phyloP scores from a whole-genome alignment of 345 rosid genomes.

The Punica granatum region DNA sequence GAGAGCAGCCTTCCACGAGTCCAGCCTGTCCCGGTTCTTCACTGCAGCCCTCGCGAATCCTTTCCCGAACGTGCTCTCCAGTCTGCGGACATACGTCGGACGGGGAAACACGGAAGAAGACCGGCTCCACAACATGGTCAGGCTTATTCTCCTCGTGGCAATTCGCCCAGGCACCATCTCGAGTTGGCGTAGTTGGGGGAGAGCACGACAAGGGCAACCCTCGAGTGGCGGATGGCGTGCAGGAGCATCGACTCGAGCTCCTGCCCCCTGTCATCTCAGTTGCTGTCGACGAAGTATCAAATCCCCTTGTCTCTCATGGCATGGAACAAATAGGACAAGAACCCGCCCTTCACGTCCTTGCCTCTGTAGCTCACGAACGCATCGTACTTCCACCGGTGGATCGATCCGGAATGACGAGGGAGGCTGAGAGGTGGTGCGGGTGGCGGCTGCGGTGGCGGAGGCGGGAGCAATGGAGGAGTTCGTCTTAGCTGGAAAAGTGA shows the following conservation, averaged over 20 bases:
- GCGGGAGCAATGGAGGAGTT: neutral
- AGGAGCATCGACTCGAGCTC: neutral
- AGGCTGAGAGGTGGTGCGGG: neutral
- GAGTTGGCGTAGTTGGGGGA: slow-evolving; percentile 10
- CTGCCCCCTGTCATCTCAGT: neutral
- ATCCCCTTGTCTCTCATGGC: neutral
- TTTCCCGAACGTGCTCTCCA: neutral
- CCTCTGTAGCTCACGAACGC: slow-evolving; percentile 5
- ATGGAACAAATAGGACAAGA: neutral
- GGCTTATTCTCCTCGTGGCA: slow-evolving; percentile 9
- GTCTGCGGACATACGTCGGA: neutral
- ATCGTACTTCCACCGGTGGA: neutral
- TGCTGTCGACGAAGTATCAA: neutral
- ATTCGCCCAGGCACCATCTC: slow-evolving; percentile 8
- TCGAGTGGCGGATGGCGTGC: slow-evolving; percentile 6
- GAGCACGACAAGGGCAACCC: slow-evolving; percentile 6
- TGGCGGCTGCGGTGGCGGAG: neutral
- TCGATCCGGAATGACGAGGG: neutral
- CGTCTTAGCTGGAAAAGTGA: too few species aligned
- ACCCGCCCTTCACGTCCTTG: neutral
- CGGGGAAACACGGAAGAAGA: neutral
- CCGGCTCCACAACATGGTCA: neutral
- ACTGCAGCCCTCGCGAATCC: neutral
- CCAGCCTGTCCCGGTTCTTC: neutral
- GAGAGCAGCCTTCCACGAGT: slow-evolving; percentile 4